These are phyloP conservation scores for Fusarium duplospermum DNA, from an alignment of 2,329 filamentous ascomycete species.

Conservation along the genomic window DNA sequence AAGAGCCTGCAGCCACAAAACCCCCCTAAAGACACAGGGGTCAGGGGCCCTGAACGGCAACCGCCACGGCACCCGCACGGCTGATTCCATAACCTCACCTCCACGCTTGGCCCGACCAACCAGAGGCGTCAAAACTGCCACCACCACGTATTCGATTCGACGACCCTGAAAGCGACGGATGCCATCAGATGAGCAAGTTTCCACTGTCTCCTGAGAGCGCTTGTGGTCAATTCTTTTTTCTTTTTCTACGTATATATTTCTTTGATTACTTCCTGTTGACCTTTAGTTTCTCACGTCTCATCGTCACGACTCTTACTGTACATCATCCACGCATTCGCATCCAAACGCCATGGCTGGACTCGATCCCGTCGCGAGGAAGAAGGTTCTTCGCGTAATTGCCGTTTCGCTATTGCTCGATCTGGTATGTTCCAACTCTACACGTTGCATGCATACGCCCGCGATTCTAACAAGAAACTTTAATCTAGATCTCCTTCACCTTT, in stretches of 20 bases:
- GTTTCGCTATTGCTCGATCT: slow-evolving; percentile 89
- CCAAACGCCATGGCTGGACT: slow-evolving; percentile 55
- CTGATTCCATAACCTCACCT: slow-evolving; percentile 4
- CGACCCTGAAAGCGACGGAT: slow-evolving; percentile 20
- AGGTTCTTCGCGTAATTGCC: slow-evolving; percentile 88
- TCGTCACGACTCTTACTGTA: background rate
- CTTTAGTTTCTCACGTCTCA: background rate
- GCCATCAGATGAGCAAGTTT: slow-evolving; percentile 36
- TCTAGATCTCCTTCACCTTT: slow-evolving; percentile 95
- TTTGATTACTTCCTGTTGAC: background rate
- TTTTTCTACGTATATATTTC: background rate
- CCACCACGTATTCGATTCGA: slow-evolving; percentile 30
- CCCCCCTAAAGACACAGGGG: slow-evolving; percentile 27
- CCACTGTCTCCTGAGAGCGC: slow-evolving; percentile 35
- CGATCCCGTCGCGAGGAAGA: slow-evolving; percentile 73
- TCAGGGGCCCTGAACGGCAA: slow-evolving; percentile 11
- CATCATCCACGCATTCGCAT: slow-evolving; percentile 9
- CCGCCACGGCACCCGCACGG: slow-evolving; percentile 11
- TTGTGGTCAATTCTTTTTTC: slow-evolving; percentile 3
- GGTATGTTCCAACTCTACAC: slow-evolving; percentile 60
- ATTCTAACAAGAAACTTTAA: slow-evolving; percentile 10
- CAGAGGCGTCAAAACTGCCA: slow-evolving; percentile 27
- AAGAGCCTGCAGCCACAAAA: slow-evolving; percentile 22
- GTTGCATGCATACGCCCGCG: background rate
- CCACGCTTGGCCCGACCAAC: slow-evolving; percentile 1